Conservation (phyloP, 1,139 yeast species). For the Geotrichum carabidarum region DNA sequence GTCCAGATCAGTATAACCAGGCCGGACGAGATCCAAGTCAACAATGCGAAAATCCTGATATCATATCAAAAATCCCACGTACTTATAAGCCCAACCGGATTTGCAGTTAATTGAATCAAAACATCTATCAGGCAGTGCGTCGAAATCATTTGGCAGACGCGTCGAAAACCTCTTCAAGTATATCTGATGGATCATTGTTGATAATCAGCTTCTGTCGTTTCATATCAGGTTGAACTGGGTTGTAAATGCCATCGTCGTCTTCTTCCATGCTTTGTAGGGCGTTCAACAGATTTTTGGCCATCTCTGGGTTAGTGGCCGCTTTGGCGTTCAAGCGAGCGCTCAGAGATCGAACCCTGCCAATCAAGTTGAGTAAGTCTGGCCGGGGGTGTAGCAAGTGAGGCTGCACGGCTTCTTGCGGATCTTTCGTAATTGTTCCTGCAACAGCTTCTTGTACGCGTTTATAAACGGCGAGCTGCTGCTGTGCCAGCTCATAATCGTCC, state of each 20-base stretch:
- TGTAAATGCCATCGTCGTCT: neutral
- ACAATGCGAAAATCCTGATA: no score
- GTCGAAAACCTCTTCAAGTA: neutral
- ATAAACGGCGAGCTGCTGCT: neutral
- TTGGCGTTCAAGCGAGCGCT: constrained; percentile 9
- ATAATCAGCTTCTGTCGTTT: constrained; percentile 14
- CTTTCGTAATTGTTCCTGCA: neutral
- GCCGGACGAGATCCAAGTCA: no score
- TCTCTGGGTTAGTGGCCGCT: neutral
- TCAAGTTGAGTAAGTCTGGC: constrained; percentile 10
- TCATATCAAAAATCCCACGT: no score
- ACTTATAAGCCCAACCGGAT: no score
- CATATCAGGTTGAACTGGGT: constrained; percentile 5
- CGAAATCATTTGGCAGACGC: neutral
- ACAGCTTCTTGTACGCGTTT: constrained; percentile 2
- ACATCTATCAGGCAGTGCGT: no score
- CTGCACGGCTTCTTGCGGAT: constrained; percentile 7
- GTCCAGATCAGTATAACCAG: no score
- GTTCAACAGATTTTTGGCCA: neutral
- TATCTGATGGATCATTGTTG: constrained; percentile 11
- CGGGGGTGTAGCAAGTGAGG: constrained; percentile 9
- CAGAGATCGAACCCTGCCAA: constrained; percentile 10
- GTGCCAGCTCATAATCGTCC: neutral
- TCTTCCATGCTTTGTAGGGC: neutral
- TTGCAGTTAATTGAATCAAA: no score